These are phyloP conservation scores for Diplodia sapinea DNA, from an alignment of 2,329 filamentous ascomycete genomes.

Conservation along the genomic window DNA sequence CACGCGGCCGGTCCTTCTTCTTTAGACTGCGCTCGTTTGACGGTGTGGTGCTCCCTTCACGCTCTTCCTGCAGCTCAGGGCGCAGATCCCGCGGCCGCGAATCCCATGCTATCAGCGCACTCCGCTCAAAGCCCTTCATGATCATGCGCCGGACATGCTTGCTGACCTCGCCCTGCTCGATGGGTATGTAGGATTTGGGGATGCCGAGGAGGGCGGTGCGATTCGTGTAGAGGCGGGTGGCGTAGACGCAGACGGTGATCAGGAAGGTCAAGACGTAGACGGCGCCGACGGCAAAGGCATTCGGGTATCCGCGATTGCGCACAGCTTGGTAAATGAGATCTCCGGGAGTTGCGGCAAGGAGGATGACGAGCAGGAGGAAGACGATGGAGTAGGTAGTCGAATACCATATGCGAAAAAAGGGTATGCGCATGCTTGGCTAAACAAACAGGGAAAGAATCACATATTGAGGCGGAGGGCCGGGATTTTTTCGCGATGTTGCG, in stretches of 20 bases:
- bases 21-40: constrained; percentile 43
- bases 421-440: constrained; percentile 49
- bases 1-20: constrained; percentile 40
- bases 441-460: constrained; percentile 21
- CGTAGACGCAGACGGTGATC: constrained; percentile 77
- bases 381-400: constrained; percentile 77
- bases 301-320: constrained; percentile 69
- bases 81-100: constrained; percentile 69
- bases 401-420: constrained; percentile 81
- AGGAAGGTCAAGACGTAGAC: constrained; percentile 75
- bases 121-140: constrained; percentile 71
- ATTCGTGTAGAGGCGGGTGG: constrained; percentile 84
- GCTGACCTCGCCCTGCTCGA: constrained; percentile 82
- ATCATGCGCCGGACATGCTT: constrained; percentile 79
- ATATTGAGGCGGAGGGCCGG: constrained; percentile 22
- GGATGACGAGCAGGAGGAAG: constrained; percentile 71
- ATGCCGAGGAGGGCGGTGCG: constrained; percentile 79
- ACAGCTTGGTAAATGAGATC: constrained; percentile 80
- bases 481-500: constrained; percentile 1
- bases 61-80: constrained; percentile 46
- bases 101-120: constrained; percentile 81
- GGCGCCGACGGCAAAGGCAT: constrained; percentile 81
- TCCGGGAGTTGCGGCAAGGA: constrained; percentile 79
- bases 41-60: constrained; percentile 35
- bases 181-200: constrained; percentile 83